Evolutionary conservation across 2,329 filamentous ascomycete species (phyloP), one percentile per base, ranked within the genome.

Genomic region (Chrysosporium keratinophilum): DNA sequence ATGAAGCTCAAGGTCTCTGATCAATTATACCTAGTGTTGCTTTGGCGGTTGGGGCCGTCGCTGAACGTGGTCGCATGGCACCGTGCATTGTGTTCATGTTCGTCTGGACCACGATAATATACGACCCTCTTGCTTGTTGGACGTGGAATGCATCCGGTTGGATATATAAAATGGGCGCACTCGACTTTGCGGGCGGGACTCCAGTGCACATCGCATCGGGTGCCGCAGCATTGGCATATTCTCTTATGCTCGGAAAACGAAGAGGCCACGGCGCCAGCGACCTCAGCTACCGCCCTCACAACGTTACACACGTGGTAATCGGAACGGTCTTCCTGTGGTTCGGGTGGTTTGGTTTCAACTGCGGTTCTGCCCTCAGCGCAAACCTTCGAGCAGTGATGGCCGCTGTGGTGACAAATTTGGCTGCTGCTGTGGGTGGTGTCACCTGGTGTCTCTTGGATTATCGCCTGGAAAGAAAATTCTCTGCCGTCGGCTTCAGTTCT

Each of bases 281-380:
- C 68, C 77, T 95, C 62, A 94, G 94, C 73, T 95, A 91, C 70
- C 85, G 89, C 49, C 89, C 89, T 9, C 89, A 95, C 74, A 95
- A 95, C 63, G 88, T 94, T 45, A 93, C 88, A 3, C 87, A 94
- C 68, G 89, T 95, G 61, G 88, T 95, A 50, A 85, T 94, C 54
- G 89, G 89, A 31, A 95, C 89, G 2, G 88, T 95, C 45, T 95
- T 95, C 72, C 82, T 95, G 14, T 95, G 89, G 88, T 86, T 95
- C 14, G 89, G 89, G 52, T 95, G 88, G 89, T 94, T 95, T 64
- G 89, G 89, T 46, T 95, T 95, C 81, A 95, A 95, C 63, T 88
- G 87, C 48, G 88, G 88, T 59, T 89, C 85, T 14, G 88, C 88
- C 12, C 75, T 93, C 53, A 77, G 83, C 47, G 88, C 88, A 50